Conservation (phyloP, 768 basidiomycete species). For the Xanthoconium stramineum region DNA sequence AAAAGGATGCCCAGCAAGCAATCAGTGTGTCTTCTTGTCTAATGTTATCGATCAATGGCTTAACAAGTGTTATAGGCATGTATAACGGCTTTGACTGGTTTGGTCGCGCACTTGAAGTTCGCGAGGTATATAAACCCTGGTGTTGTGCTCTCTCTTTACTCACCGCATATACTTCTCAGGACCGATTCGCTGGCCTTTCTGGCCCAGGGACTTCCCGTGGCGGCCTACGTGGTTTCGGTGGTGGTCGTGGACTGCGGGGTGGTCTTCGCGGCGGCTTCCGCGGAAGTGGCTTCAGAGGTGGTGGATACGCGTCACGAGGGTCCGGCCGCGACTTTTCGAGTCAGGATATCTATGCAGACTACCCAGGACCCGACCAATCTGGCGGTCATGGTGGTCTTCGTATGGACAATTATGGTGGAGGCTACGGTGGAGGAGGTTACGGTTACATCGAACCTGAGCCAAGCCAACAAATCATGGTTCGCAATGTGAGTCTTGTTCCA, state of each 20-base stretch:
- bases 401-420: conserved; percentile 33
- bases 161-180: conserved; percentile 40
- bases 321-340: conserved; percentile 73
- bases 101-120: conserved; percentile 90
- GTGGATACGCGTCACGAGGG: conserved; percentile 44
- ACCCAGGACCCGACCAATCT: conserved; percentile 80
- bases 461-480: conserved; percentile 96
- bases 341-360: conserved; percentile 89
- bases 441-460: conserved; percentile 68
- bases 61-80: conserved; percentile 59
- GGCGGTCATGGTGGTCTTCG: conserved; percentile 34
- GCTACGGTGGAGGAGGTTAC: conserved; percentile 37
- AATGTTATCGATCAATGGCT: neutral
- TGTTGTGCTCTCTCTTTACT: neutral
- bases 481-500: conserved; percentile 70
- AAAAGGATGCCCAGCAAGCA: conserved; percentile 88
- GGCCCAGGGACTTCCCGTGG: conserved; percentile 60
- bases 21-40: conserved; percentile 59
- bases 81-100: conserved; percentile 99
- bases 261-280: conserved; percentile 40
- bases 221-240: conserved; percentile 53
- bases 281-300: conserved; percentile 47
- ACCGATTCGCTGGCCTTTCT: conserved; percentile 84
- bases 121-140: conserved; percentile 59
- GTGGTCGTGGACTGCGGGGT: conserved; percentile 33